These are phyloP conservation scores for Emergomyces pasteurianus DNA, from an alignment of 2,329 filamentous ascomycete species.

Conservation along the genomic window DNA sequence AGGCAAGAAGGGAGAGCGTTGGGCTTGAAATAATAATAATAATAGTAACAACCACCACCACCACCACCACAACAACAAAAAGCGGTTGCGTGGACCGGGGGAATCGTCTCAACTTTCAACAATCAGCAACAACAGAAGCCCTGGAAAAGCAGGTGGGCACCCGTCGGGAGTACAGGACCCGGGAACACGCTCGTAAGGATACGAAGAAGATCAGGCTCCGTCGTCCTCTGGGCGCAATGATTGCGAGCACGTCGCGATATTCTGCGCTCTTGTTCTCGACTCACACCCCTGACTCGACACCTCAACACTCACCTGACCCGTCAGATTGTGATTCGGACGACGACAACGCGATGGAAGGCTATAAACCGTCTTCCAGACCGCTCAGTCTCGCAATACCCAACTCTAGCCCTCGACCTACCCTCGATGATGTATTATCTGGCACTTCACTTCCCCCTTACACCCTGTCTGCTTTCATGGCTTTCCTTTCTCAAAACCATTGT, in stretches of 20 bases:
- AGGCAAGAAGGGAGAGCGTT: background rate
- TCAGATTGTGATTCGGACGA: conserved; percentile 33
- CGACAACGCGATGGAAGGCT: conserved; percentile 27
- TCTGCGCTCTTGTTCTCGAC: conserved; percentile 26
- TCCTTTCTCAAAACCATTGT: conserved; percentile 93
- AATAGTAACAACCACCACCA: no score
- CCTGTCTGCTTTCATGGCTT: conserved; percentile 86
- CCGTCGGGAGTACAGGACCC: background rate
- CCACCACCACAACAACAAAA: no score
- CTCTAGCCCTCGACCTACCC: conserved; percentile 50
- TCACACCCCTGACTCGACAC: conserved; percentile 32
- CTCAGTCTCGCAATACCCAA: conserved; percentile 32
- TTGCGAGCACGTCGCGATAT: conserved; percentile 18
- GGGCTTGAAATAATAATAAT: background rate
- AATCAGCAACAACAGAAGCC: background rate
- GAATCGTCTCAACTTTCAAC: background rate
- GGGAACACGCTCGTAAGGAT: background rate
- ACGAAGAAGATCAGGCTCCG: background rate
- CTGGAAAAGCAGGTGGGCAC: background rate
- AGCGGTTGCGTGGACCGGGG: background rate
- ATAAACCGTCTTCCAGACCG: conserved; percentile 27
- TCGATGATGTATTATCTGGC: conserved; percentile 81
- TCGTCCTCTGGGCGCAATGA: conserved; percentile 3
- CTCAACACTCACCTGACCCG: conserved; percentile 32
- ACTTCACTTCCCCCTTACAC: conserved; percentile 80